A percentile compares a stretch with the other conserved stretches of the same genome.
Evolutionary conservation across 2,329 filamentous ascomycete species (phyloP).

Genomic region (Neoascochyta sp.): DNA sequence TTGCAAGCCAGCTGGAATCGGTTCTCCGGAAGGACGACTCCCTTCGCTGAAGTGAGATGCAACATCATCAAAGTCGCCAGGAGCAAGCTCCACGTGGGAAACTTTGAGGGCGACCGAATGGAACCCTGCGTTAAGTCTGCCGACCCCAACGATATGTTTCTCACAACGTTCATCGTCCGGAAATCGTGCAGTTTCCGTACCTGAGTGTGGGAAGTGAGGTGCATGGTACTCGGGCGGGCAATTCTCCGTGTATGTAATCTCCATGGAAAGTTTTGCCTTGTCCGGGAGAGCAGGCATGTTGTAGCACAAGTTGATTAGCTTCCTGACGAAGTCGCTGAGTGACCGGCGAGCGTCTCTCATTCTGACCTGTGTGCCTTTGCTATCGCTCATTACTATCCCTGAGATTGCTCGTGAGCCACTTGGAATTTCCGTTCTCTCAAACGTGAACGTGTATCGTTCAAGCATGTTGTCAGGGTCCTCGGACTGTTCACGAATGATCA

Average conservation of each 20-base stretch:
- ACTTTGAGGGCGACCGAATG: background rate
- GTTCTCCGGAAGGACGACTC: too few relatives aligned
- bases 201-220: constrained; percentile 34
- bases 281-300: constrained; percentile 29
- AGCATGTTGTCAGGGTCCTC: constrained; percentile 40
- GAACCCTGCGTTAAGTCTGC: background rate
- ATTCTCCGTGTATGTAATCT: constrained; percentile 45
- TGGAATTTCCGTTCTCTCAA: constrained; percentile 22
- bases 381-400: constrained; percentile 26
- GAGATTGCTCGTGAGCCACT: constrained; percentile 7
- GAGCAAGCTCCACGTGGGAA: background rate
- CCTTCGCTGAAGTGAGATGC: too few relatives aligned
- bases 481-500: constrained; percentile 45
- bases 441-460: constrained; percentile 50
- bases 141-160: too few relatives aligned
- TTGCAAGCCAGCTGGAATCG: too few relatives aligned
- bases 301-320: too few relatives aligned
- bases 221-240: constrained; percentile 41
- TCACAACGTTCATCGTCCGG: too few relatives aligned
- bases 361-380: too few relatives aligned
- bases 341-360: too few relatives aligned
- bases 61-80: background rate
- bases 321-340: too few relatives aligned
- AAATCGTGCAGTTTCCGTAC: too few relatives aligned
- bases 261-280: constrained; percentile 43